Evolutionary conservation across 148 eudicot genomes (phyloP), one percentile per base, ranked within the genome.

Genomic region (Silene latifolia): DNA sequence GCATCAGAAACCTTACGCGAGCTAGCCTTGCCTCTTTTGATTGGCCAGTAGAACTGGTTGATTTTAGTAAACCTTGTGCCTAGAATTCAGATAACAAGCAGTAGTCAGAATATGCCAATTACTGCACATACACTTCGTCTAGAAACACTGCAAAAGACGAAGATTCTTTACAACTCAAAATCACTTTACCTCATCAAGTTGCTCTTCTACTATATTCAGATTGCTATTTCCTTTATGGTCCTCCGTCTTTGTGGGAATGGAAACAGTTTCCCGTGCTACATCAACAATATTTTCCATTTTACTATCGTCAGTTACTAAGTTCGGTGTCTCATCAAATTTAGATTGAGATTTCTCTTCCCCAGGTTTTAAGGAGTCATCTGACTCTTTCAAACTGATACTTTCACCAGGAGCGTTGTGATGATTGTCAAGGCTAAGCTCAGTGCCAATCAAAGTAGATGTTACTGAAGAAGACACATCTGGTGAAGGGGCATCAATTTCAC

Each of bases 11-110:
- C 63, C 88, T 87, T 89, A 96, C 99, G 89, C 99, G 90, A 75
- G 99, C 97, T 85, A 96, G 80, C 84, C 99, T 90, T 77, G 99
- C 99, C 83, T 96, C 99, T 85, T 96, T 96, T 54, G 99, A 88
- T 80, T 88, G 90, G 81, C 99, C 99, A 63, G 91, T 82, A 62
- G 94, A 79, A 65, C 71, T 84, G 75, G 99, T 85, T 83, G 86
- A 87, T 81, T 88, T 87, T 73, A 96, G 97, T 68, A 96, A 80
- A 77, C 99, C 97, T 83, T 96, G 97, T 77, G 99, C 99, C 99
- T 96, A 88, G 71, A 81, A 35, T 74, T 76, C 70, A 80, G 72
- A 76, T 58, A 86, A 81, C 56, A 67, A 66, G 48, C 75, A 78
- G 72, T 76, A 78, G 73, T 84, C 82, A 74, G 81, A 73, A 75